Percentiles rank a stretch among this genome's conserved stretches.
phyloP scores from a whole-genome alignment of 2,329 filamentous ascomycete genomes.

The Sporothrix mexicana region DNA sequence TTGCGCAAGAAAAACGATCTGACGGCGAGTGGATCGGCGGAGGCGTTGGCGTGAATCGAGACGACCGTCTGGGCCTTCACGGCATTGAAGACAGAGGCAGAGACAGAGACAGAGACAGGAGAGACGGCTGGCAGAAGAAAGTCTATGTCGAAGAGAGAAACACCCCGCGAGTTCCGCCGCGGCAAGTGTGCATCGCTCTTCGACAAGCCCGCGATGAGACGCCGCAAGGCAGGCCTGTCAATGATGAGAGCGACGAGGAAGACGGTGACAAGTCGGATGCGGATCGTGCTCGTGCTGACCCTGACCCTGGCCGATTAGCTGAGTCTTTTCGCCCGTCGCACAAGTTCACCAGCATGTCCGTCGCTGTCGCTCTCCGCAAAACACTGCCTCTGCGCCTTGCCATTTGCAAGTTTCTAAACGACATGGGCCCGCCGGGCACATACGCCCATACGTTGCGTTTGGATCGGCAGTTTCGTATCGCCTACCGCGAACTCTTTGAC shows the following conservation, averaged over 20 bases:
- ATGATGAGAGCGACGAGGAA: neutral
- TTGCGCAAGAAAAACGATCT: neutral
- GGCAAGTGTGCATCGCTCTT: neutral
- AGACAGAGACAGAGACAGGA: neutral
- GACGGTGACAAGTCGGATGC: neutral
- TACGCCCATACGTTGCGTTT: conserved; percentile 56
- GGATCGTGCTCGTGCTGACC: neutral
- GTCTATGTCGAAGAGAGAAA: neutral
- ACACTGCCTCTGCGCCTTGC: conserved; percentile 52
- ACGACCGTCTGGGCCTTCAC: neutral
- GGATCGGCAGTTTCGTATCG: conserved; percentile 51
- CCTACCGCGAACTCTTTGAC: conserved; percentile 45
- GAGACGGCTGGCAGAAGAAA: neutral
- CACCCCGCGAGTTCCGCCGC: neutral
- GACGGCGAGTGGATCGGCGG: neutral
- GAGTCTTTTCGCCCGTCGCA: neutral
- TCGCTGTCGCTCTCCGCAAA: conserved; percentile 53
- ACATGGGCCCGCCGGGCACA: conserved; percentile 50
- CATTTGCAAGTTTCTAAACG: conserved; percentile 54
- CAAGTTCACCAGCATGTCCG: conserved; percentile 53
- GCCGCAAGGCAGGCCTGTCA: neutral
- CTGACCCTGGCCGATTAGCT: neutral
- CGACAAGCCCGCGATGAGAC: neutral
- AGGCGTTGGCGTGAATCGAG: neutral
- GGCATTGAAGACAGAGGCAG: neutral